Percentiles rank a stretch among this genome's conserved stretches.
Conservation (phyloP, 2,329 filamentous ascomycete genomes). For the Aspergillus hiratsukae region DNA sequence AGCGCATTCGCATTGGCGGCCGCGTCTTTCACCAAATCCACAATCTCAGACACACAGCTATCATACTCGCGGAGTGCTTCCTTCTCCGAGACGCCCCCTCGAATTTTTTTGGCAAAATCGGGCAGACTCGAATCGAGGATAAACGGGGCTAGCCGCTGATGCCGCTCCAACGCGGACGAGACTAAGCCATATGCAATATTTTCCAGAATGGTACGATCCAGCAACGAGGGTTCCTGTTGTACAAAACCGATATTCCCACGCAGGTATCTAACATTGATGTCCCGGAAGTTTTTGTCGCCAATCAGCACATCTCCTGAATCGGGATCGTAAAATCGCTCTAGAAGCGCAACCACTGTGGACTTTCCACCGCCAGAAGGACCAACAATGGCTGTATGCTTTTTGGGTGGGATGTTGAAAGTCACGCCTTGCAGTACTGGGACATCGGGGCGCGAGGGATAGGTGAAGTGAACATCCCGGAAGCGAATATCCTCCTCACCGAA, state of each 20-base stretch:
- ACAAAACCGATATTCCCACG: slow-evolving; percentile 39
- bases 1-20: slow-evolving; percentile 24
- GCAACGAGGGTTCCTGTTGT: slow-evolving; percentile 49
- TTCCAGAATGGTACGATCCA: slow-evolving; percentile 50
- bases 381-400: slow-evolving; percentile 42
- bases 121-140: slow-evolving; percentile 24
- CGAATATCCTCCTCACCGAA: slow-evolving; percentile 24
- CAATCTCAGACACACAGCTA: slow-evolving; percentile 23
- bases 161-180: slow-evolving; percentile 24
- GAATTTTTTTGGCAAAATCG: slow-evolving; percentile 21
- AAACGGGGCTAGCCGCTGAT: slow-evolving; percentile 20
- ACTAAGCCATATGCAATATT: slow-evolving; percentile 51
- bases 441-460: slow-evolving; percentile 36
- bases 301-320: slow-evolving; percentile 27
- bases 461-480: slow-evolving; percentile 33
- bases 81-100: slow-evolving; percentile 19
- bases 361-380: slow-evolving; percentile 52
- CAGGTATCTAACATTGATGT: slow-evolving; percentile 33
- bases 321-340: slow-evolving; percentile 37
- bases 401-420: slow-evolving; percentile 28
- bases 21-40: slow-evolving; percentile 25
- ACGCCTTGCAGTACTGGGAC: slow-evolving; percentile 30
- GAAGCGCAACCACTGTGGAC: slow-evolving; percentile 41
- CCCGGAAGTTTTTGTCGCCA: slow-evolving; percentile 24
- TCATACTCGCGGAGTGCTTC: slow-evolving; percentile 20